Evolutionary conservation across 2,329 filamentous ascomycete genomes (phyloP).

Genomic region (Coccinonectria pachysandricola): DNA sequence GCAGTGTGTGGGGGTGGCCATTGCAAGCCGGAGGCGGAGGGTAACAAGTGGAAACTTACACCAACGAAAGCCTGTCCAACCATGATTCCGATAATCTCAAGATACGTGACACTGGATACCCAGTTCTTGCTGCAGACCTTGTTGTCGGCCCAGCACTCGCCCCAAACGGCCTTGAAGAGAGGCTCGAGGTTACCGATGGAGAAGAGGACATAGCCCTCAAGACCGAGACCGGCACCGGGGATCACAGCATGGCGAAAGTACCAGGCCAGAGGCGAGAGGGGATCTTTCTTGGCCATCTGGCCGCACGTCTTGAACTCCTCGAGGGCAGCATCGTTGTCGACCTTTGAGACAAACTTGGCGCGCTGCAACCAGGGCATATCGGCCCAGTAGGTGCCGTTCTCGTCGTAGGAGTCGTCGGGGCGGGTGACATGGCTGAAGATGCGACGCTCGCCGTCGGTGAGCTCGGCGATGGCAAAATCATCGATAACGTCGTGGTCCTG

Average conservation of each 20-base stretch:
- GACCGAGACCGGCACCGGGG: conserved; percentile 80
- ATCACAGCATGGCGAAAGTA: conserved; percentile 89
- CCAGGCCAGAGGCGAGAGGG: conserved; percentile 70
- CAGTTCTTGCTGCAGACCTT: conserved; percentile 66
- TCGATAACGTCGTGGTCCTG: conserved; percentile 38
- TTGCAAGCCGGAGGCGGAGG: too few species aligned
- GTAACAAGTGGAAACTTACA: conserved; percentile 40
- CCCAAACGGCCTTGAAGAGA: conserved; percentile 67
- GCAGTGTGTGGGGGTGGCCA: too few species aligned
- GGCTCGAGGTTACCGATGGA: conserved; percentile 90
- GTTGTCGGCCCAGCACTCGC: conserved; percentile 61
- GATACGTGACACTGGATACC: conserved; percentile 76
- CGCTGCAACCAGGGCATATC: conserved; percentile 65
- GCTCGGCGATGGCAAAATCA: conserved; percentile 31
- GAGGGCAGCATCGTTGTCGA: conserved; percentile 60
- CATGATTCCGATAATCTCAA: conserved; percentile 93
- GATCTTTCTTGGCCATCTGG: conserved; percentile 76
- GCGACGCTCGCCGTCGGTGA: conserved; percentile 39
- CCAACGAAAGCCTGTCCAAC: conserved; percentile 84
- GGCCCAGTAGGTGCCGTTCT: conserved; percentile 84
- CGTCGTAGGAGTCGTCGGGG: conserved; percentile 79
- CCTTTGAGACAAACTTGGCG: conserved; percentile 62
- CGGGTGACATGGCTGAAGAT: conserved; percentile 73
- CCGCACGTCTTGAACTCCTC: conserved; percentile 59
- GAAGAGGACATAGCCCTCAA: conserved; percentile 95